phyloP scores from a whole-genome alignment of 768 basidiomycete species.

The Leccinum variicolor region DNA sequence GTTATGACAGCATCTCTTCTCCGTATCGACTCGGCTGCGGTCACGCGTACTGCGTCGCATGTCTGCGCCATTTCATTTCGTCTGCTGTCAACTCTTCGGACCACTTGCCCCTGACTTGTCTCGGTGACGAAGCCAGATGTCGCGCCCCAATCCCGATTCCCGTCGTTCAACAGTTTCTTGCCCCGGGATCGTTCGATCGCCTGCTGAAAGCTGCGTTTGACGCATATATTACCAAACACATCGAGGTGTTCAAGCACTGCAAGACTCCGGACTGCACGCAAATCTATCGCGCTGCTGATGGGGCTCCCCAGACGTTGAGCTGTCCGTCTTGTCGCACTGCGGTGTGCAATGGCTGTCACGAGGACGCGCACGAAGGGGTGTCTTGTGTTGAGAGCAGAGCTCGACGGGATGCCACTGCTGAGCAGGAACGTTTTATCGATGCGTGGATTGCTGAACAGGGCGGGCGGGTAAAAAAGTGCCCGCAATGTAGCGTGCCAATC shows the following conservation, averaged over 20 bases:
- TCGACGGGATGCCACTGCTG: constrained; percentile 35
- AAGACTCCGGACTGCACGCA: constrained; percentile 77
- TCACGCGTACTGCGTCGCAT: constrained; percentile 63
- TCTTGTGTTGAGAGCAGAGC: constrained; percentile 46
- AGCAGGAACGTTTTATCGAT: constrained; percentile 51
- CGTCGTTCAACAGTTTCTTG: constrained; percentile 48
- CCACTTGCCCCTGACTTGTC: constrained; percentile 63
- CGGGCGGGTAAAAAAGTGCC: constrained; percentile 64
- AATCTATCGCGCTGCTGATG: constrained; percentile 58
- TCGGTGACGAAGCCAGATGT: constrained; percentile 64
- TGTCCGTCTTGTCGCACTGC: constrained; percentile 67
- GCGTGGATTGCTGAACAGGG: constrained; percentile 55
- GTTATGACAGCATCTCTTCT: constrained; percentile 41
- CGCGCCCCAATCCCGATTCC: constrained; percentile 48
- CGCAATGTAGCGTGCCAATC: constrained; percentile 63
- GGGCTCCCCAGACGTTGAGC: constrained; percentile 38
- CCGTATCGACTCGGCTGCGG: constrained; percentile 56
- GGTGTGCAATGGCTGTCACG: constrained; percentile 62
- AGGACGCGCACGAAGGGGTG: constrained; percentile 59
- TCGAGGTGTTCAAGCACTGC: constrained; percentile 66
- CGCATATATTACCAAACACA: constrained; percentile 52
- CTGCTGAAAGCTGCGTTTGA: constrained; percentile 56
- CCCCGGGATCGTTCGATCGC: constrained; percentile 49
- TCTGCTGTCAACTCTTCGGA: constrained; percentile 50
- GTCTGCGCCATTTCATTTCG: constrained; percentile 53